A percentile compares a stretch with the other conserved stretches of the same genome.
These are phyloP conservation scores for Boletus rex-veris DNA, from an alignment of 768 basidiomycete species.

Conservation along the genomic window DNA sequence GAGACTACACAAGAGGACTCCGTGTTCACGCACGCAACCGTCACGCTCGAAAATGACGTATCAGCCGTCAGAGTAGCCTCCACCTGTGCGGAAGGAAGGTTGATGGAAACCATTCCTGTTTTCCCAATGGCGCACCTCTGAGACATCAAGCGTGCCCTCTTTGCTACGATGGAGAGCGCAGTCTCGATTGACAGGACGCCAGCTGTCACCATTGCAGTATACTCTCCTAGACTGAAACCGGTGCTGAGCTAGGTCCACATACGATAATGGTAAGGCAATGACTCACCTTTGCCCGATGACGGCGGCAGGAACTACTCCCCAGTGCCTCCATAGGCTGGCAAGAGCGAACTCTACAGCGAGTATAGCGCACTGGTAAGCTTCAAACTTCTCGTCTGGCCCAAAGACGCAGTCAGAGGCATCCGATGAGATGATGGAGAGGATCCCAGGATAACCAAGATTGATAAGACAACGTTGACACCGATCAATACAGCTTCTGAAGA, in stretches of 20 bases:
- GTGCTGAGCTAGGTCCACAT: not conserved
- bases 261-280: not conserved
- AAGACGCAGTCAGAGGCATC: slow-evolving; percentile 22
- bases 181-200: slow-evolving; percentile 54
- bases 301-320: slow-evolving; percentile 59
- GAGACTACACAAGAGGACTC: slow-evolving; percentile 55
- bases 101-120: slow-evolving; percentile 64
- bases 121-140: slow-evolving; percentile 40
- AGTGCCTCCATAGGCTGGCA: slow-evolving; percentile 60
- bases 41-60: slow-evolving; percentile 35
- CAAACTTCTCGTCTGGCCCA: slow-evolving; percentile 36
- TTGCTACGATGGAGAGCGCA: slow-evolving; percentile 55
- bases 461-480: slow-evolving; percentile 53
- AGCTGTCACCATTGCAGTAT: slow-evolving; percentile 64
- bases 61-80: slow-evolving; percentile 35
- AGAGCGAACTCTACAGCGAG: slow-evolving; percentile 64
- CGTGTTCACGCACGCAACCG: slow-evolving; percentile 63
- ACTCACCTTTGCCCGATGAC: slow-evolving; percentile 72
- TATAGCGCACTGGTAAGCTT: slow-evolving; percentile 50
- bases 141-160: slow-evolving; percentile 55
- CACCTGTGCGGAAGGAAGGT: slow-evolving; percentile 35
- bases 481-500: slow-evolving; percentile 53
- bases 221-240: slow-evolving; percentile 63
- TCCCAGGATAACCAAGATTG: slow-evolving; percentile 47
- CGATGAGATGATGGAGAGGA: slow-evolving; percentile 42